A percentile compares a stretch with the other conserved stretches of the same genome.
Conservation (phyloP, 192 early-diverging fungal species). For the Phycomyces nitens region DNA sequence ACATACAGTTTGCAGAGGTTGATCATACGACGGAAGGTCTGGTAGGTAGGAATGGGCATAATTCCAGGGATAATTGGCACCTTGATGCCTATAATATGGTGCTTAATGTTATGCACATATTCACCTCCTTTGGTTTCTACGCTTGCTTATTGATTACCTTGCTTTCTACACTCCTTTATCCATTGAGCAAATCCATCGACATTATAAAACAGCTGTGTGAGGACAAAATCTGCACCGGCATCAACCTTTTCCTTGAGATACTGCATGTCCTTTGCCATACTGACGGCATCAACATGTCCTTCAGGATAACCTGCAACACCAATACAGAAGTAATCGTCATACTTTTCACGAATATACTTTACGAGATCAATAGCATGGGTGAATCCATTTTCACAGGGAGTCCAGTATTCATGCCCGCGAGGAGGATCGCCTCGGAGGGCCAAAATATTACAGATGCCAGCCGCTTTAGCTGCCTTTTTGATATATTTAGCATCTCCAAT, state of each 20-base stretch:
- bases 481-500: not conserved
- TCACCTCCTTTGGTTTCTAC: too few species aligned
- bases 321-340: constrained; percentile 86
- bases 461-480: constrained; percentile 43
- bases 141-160: constrained; percentile 35
- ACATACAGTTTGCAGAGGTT: constrained; percentile 69
- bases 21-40: constrained; percentile 79
- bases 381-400: constrained; percentile 68
- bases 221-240: constrained; percentile 78
- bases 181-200: constrained; percentile 67
- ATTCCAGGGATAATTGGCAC: constrained; percentile 80
- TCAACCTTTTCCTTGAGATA: constrained; percentile 74
- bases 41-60: constrained; percentile 83
- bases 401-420: constrained; percentile 75
- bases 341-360: constrained; percentile 68
- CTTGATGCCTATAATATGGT: constrained; percentile 35
- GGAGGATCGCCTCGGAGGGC: constrained; percentile 85
- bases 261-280: constrained; percentile 46
- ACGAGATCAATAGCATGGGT: constrained; percentile 77
- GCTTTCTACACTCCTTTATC: constrained; percentile 59
- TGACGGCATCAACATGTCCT: constrained; percentile 67
- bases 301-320: constrained; percentile 88
- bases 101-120: too few species aligned
- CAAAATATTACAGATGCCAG: constrained; percentile 81
- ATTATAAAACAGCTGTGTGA: constrained; percentile 87